Evolutionary conservation across 495 filamentous ascomycete genomes (phyloP), one percentile per base, ranked within the genome.

Genomic region (Aspergillus cavernicola): DNA sequence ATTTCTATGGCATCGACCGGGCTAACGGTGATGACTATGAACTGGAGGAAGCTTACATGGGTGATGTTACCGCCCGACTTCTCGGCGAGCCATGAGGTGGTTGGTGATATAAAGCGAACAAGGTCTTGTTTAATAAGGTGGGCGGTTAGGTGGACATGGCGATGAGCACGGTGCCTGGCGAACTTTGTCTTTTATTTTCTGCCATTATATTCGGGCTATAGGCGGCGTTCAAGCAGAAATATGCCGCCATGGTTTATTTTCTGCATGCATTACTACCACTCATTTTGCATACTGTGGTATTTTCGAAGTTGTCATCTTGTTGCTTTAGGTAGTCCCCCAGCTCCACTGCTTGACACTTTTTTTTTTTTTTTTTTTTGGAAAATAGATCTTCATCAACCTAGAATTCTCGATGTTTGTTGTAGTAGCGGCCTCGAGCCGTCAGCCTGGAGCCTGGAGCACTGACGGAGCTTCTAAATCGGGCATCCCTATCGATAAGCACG

Each of bases 11-110:
- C 2, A 90, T 96, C 54, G 86, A 92, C 53, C 80, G 79, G 19
- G 86, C 83, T 50, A 82, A 79, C 22, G 88, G 88, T 0, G 79
- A 88, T 58, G 87, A 92, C 64, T 90, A 92, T 66, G 85, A 88
- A 61, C 74, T 95, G 35, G 88, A 91, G 59, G 88, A 90, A 56
- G 89, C 85, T 6, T 90, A 88, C 59, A 89, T 92, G 80, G 90
- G 88, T 12, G 90, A 96, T 63, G 87, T 96, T 56, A 95, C 89
- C 8, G 88, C 88, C 37, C 77, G 87, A 53, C 79, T 96, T 15
- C 80, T 96, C 35, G 89, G 88, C 36, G 91, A 96, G 68, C 81
- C 80, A 60, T 82, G 48, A 66, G 42, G 3, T 10, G n/a, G 13
- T 32, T 28, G 19, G 16, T 4, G 10, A 19, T 5, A n/a, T n/a